These are phyloP conservation scores for Fusarium mundagurra DNA, from an alignment of 2,329 filamentous ascomycete species.

Conservation along the genomic window DNA sequence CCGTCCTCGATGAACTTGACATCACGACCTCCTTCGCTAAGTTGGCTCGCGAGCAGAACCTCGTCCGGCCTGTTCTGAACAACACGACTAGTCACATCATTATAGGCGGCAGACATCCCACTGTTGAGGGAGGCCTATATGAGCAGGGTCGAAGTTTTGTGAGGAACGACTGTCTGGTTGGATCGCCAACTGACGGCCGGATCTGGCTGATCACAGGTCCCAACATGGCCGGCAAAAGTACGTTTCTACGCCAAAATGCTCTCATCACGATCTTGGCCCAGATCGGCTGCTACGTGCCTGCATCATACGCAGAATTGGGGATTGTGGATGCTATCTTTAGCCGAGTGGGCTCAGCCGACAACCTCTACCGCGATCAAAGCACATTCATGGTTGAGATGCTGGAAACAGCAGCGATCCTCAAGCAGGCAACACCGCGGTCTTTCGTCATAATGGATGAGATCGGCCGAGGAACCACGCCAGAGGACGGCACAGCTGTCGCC, in stretches of 20 bases:
- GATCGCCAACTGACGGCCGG: conserved; percentile 70
- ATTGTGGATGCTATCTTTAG: conserved; percentile 97
- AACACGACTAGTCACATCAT: conserved; percentile 75
- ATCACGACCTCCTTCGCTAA: conserved; percentile 86
- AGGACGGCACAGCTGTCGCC: conserved; percentile 89
- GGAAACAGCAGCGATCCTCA: conserved; percentile 91
- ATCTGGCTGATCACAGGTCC: conserved; percentile 79
- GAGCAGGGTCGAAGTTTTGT: conserved; percentile 85
- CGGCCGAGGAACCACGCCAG: conserved; percentile 90
- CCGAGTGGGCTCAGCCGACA: conserved; percentile 92
- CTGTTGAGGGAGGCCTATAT: conserved; percentile 84
- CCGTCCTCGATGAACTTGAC: conserved; percentile 93
- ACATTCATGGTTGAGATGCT: conserved; percentile 99
- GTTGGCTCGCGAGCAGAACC: conserved; percentile 77
- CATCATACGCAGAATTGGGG: conserved; percentile 84
- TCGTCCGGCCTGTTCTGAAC: conserved; percentile 79
- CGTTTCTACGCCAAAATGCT: conserved; percentile 94
- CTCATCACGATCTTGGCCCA: conserved; percentile 94
- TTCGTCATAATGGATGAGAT: conserved; percentile 99
- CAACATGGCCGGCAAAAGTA: conserved; percentile 99
- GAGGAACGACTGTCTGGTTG: conserved; percentile 85
- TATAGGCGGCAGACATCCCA: conserved; percentile 88
- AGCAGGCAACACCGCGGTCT: conserved; percentile 81
- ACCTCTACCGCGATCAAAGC: conserved; percentile 92
- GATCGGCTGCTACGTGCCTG: conserved; percentile 91